Percentiles rank a stretch among this genome's conserved stretches.
Conservation (phyloP, 2,329 filamentous ascomycete species). For the Tolypocladium ovalisporum region DNA sequence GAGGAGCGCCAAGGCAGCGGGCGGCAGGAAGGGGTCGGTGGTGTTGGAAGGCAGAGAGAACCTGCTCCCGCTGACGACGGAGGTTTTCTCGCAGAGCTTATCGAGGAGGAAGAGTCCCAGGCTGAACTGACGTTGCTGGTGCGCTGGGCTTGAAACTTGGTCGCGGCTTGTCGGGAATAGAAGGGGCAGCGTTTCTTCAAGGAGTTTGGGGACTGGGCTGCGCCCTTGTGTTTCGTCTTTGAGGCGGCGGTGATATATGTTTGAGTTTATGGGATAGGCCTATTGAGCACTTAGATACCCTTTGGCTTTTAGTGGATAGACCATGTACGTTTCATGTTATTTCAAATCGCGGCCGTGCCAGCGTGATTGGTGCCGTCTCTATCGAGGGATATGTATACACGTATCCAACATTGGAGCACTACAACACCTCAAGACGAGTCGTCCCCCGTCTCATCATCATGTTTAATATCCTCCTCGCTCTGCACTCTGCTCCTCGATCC, state of each 20-base stretch:
- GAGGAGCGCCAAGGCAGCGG: constrained; percentile 27
- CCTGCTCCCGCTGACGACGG: constrained; percentile 23
- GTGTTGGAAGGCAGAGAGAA: constrained; percentile 40
- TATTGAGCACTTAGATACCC: constrained; percentile 5
- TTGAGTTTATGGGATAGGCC: constrained; percentile 1
- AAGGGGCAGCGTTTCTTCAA: not conserved
- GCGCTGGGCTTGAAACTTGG: not conserved
- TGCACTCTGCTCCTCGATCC: constrained; percentile 4
- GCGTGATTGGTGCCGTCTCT: not conserved
- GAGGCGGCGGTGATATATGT: not conserved
- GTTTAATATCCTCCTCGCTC: constrained; percentile 4
- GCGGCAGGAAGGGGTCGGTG: constrained; percentile 19
- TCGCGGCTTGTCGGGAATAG: not conserved
- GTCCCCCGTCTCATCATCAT: not conserved
- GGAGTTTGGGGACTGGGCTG: not conserved
- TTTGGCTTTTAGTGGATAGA: constrained; percentile 1
- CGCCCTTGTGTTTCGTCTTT: constrained; percentile 3
- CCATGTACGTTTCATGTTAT: not conserved
- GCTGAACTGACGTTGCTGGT: constrained; percentile 20
- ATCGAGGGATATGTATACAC: not conserved
- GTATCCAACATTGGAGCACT: not conserved
- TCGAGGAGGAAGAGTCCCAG: constrained; percentile 45
- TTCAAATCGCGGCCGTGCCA: not conserved
- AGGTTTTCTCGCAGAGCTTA: constrained; percentile 31
- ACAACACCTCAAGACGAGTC: constrained; percentile 2